phyloP scores from a whole-genome alignment of 2,329 filamentous ascomycete species.

The Fusarium secorum region DNA sequence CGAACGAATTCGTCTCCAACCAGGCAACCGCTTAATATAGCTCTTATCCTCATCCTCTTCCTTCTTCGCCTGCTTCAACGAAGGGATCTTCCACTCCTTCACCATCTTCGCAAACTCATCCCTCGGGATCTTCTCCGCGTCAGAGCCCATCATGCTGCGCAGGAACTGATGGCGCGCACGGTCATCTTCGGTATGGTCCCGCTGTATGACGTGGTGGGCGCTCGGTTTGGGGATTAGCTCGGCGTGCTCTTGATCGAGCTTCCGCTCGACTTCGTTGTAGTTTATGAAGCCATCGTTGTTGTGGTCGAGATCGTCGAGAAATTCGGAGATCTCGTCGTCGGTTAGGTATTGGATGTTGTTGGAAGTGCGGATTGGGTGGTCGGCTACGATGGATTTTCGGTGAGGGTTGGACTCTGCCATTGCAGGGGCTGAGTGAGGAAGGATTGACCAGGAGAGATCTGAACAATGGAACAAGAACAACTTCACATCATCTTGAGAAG shows the following conservation, averaged over 20 bases:
- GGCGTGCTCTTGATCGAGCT: conserved; percentile 61
- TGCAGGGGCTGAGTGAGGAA: not conserved
- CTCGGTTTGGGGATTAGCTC: conserved; percentile 57
- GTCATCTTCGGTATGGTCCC: conserved; percentile 46
- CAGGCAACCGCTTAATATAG: conserved; percentile 55
- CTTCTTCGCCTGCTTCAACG: conserved; percentile 56
- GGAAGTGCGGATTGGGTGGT: conserved; percentile 39
- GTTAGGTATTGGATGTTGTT: conserved; percentile 48
- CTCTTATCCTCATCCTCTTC: conserved; percentile 56
- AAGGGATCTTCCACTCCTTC: conserved; percentile 57
- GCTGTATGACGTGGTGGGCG: conserved; percentile 55
- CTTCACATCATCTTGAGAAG: too few relatives aligned
- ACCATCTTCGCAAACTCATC: conserved; percentile 56
- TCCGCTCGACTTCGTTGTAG: conserved; percentile 60
- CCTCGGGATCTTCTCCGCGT: conserved; percentile 53
- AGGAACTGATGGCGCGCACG: conserved; percentile 60
- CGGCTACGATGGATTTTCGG: conserved; percentile 28
- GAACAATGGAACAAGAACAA: too few relatives aligned
- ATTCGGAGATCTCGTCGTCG: conserved; percentile 59
- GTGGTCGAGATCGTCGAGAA: conserved; percentile 61
- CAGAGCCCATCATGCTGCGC: conserved; percentile 56
- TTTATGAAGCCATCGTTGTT: conserved; percentile 61
- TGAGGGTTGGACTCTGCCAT: conserved; percentile 1
- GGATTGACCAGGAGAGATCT: not conserved
- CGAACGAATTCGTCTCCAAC: conserved; percentile 56